Base-by-base conservation (phyloP, 192 early-diverging fungal species). In the Coemansia erecta region DNA sequence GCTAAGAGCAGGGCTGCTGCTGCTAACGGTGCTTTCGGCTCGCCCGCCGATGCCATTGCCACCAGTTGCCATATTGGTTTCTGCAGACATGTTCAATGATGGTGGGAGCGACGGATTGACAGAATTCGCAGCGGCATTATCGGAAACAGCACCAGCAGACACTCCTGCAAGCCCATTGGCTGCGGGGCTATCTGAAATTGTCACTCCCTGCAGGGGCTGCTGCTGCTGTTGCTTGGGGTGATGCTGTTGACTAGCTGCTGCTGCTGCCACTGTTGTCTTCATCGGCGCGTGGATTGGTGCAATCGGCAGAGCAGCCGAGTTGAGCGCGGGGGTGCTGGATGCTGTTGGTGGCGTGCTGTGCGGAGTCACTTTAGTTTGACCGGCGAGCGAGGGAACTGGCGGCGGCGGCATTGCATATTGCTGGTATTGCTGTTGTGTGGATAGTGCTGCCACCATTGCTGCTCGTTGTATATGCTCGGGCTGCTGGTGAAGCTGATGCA, bases 1-100 rank as follows among this genome's bases (percentile, higher is more conserved):
- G 51, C 75, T 72, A 8, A 59, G 69, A 13, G 69, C 75, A 10
- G 75, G 75, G 51, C 75, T 78, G 56, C 49, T 61, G 53, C 56
- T 41, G 19, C n/a, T 43, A 12, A 28, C 31, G 6, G 49, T 57
- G 24, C 53, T 55, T 43, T 14, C 39, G 26, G 28, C 43, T 49
- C 42, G 33, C 24, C 24, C 33, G 31, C 52, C 45, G 14, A 9
- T 17, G 56, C 23, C 14, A 26, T 53, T 61, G 58, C 13, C 19
- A 40, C 21, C 51, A 37, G 51, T 26, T 9, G 51, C n/a, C 28
- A 18, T n/a, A 37, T 26, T 26, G 26, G 26, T 26, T 26, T 26
- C 26, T 26, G 26, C 26, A 26, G 26, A 26, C 26, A 26, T 26
- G 26, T 26, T 26, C 26, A 26, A 26, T 4, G 26, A 26, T 3